Evolutionary conservation across 169 alveolate genomes (phyloP).

Genomic region (Perkinsus marinus): DNA sequence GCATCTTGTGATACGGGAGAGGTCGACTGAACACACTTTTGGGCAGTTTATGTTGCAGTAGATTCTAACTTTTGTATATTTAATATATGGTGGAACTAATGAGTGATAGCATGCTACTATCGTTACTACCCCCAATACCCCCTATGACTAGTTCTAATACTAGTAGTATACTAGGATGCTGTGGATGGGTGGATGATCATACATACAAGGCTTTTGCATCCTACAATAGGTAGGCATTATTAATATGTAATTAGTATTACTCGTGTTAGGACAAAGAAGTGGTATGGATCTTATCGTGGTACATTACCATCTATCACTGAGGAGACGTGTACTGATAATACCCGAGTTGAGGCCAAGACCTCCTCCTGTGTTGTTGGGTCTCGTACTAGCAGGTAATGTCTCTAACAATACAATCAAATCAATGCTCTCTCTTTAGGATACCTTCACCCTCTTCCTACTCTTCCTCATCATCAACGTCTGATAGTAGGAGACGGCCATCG

Average conservation of each 20-base stretch:
- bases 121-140: not conserved
- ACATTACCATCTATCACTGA: not conserved
- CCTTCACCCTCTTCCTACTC: not conserved
- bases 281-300: not conserved
- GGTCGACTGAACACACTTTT: no score
- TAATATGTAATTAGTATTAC: not conserved
- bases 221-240: not conserved
- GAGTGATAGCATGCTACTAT: not conserved
- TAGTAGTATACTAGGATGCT: not conserved
- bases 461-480: not conserved
- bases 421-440: not conserved
- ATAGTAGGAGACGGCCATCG: not conserved
- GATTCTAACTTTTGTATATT: no score
- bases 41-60: no score
- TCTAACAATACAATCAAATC: not conserved
- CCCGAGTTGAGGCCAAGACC: no score
- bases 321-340: not conserved
- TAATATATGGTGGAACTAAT: not conserved
- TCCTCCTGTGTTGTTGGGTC: no score
- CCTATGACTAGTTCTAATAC: not conserved
- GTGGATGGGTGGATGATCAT: not conserved
- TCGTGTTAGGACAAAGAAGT: not conserved
- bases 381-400: no score
- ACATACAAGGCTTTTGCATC: not conserved
- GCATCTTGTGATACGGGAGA: no score